phyloP scores from a whole-genome alignment of 331 rosid species.

The Cydonia oblonga region DNA sequence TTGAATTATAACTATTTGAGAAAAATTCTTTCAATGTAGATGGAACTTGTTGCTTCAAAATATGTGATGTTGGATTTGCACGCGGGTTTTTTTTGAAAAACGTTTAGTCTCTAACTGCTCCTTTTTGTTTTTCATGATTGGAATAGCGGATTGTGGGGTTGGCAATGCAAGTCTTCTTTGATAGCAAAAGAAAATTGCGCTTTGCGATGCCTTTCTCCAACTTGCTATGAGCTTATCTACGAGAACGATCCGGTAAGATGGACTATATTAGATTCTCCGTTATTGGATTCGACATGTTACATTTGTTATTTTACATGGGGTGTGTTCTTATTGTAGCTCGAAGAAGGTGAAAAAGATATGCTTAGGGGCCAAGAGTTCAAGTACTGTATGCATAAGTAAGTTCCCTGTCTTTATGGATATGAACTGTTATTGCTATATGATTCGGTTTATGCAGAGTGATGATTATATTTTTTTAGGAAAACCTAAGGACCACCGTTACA shows the following conservation, averaged over 20 bases:
- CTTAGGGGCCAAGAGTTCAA: constrained; percentile 79
- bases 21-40: not conserved
- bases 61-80: not conserved
- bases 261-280: not conserved
- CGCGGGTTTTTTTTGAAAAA: not conserved
- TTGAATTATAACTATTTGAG: not conserved
- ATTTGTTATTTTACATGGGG: not conserved
- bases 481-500: not conserved
- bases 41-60: not conserved
- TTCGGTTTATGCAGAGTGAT: not conserved
- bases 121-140: not conserved
- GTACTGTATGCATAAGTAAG: constrained; percentile 82
- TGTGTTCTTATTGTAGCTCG: constrained; percentile 50
- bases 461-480: not conserved
- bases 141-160: constrained; percentile 80
- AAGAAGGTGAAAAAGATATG: constrained; percentile 87
- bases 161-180: constrained; percentile 58
- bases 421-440: not conserved
- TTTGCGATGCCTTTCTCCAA: constrained; percentile 69
- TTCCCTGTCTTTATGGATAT: not conserved
- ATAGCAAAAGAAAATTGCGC: constrained; percentile 82
- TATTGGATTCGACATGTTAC: not conserved
- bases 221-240: constrained; percentile 69
- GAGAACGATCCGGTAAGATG: constrained; percentile 81
- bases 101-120: not conserved